phyloP scores from a whole-genome alignment of 164 flowering plant genomes.

The Aristolochia contorta region DNA sequence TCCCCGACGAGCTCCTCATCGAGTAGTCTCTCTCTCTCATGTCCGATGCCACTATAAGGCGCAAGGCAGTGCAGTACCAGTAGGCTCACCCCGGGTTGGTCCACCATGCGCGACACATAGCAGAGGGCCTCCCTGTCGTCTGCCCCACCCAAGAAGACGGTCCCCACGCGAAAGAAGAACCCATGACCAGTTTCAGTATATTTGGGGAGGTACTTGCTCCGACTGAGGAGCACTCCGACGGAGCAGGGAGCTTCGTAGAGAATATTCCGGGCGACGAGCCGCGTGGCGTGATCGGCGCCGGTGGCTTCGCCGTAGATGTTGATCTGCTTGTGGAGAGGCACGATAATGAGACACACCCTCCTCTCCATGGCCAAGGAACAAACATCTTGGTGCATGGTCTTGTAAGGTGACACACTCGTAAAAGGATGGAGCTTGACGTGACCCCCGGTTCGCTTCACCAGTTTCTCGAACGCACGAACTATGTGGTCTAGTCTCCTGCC shows the following conservation, averaged over 20 bases:
- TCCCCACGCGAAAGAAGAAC: slow-evolving; percentile 23
- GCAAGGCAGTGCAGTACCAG: slow-evolving; percentile 49
- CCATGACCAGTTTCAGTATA: slow-evolving; percentile 8
- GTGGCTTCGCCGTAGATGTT: too few relatives aligned
- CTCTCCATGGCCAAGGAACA: slow-evolving; percentile 42
- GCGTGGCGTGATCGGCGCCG: neutral
- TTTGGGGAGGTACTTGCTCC: slow-evolving; percentile 13
- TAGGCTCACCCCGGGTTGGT: slow-evolving; percentile 54
- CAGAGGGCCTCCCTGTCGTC: slow-evolving; percentile 76
- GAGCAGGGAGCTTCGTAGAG: slow-evolving; percentile 39
- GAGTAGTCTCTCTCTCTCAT: neutral
- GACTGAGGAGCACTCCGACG: slow-evolving; percentile 40
- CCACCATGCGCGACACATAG: slow-evolving; percentile 41
- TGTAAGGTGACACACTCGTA: slow-evolving; percentile 31
- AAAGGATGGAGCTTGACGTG: slow-evolving; percentile 23
- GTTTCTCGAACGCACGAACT: slow-evolving; percentile 33
- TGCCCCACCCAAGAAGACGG: slow-evolving; percentile 69
- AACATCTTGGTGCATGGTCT: slow-evolving; percentile 62
- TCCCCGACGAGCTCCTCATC: neutral
- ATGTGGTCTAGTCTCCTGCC: slow-evolving; percentile 9
- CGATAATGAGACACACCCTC: slow-evolving; percentile 32
- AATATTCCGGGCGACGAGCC: slow-evolving; percentile 1
- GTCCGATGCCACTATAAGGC: slow-evolving; percentile 13
- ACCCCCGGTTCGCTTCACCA: slow-evolving; percentile 16
- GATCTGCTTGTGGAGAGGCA: slow-evolving; percentile 30